Base-by-base conservation (phyloP, 257 asterid species). In the Salvia hispanica region DNA sequence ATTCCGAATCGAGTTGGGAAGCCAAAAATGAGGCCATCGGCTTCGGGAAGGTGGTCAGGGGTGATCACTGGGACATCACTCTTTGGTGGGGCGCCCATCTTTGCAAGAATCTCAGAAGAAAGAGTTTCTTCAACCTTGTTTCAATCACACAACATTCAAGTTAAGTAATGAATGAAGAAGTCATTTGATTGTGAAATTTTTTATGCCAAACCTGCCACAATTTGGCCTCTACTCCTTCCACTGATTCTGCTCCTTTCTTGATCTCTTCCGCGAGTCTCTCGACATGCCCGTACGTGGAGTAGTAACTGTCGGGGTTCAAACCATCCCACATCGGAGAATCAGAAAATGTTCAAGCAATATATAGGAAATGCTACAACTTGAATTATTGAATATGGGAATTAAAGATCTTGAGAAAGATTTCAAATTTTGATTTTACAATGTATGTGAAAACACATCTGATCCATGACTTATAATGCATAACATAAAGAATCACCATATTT, bases 1-100 rank as follows among this genome's bases (percentile, higher is more conserved):
- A 86, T 86, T 9, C 92, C 93, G 9, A 81, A 86, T 62, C 93
- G 78, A 0, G 93, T 84, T 3, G 93, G 93, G 80, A 86, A 84
- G 6, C 93, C 93, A 3, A 86, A 86, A 13, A 86, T 33, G 73
- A 82, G 2, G 7, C 88, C 93, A 36, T 84, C 90, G 0, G 88
- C 86, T 9, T 84, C 86, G 0, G 73, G 50, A 9, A 86, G 93
- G 8, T 86, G 82, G 9, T 73, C 55, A 0, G 90, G 77, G 16
- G 74, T 72, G 62, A 86, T 82, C 39, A 77, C 12, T 2, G 93
- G 86, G 0, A 64, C 85, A 5, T 82, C 90, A 3, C 77, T 70
- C 86, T 86, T 86, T 0, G 88, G 79, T 50, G 90, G 90, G 15
- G 81, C 93, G 0, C 84, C 69, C 85, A 86, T 78, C 77, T 82